These are phyloP conservation scores for Sherardia arvensis DNA, from an alignment of 257 asterid genomes.

Conservation along the genomic window DNA sequence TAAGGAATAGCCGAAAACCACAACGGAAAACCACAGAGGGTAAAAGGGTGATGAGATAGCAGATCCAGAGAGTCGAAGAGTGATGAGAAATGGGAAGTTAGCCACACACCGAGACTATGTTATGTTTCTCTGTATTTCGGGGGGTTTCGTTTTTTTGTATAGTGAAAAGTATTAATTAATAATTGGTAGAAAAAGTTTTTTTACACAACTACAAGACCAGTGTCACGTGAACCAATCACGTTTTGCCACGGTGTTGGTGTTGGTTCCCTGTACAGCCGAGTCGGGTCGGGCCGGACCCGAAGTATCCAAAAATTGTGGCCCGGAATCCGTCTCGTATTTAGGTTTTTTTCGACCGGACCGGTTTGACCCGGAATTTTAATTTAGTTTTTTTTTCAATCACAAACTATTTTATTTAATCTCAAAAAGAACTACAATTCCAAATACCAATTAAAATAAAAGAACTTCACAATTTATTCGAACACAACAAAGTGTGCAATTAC, in stretches of 20 bases:
- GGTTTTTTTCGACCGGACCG: too few relatives aligned
- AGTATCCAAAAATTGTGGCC: too few relatives aligned
- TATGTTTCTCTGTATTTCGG: not conserved
- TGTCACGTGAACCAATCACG: not conserved
- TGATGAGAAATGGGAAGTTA: not conserved
- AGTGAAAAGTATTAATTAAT: not conserved
- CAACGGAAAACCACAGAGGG: not conserved
- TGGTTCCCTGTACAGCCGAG: too few relatives aligned
- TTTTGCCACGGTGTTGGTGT: not conserved
- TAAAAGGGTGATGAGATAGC: not conserved
- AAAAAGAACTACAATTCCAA: too few relatives aligned
- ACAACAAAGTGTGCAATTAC: too few relatives aligned
- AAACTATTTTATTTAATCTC: too few relatives aligned
- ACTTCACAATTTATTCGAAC: too few relatives aligned
- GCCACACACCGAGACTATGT: not conserved
- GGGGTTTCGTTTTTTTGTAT: not conserved
- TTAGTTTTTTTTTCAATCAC: too few relatives aligned
- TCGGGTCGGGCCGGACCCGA: too few relatives aligned
- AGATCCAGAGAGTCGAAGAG: slow-evolving; percentile 10
- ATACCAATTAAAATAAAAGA: too few relatives aligned
- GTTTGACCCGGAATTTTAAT: too few relatives aligned
- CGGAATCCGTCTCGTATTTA: too few relatives aligned
- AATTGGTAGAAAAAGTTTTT: not conserved
- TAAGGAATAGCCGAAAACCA: not conserved
- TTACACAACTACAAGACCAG: not conserved